Evolutionary conservation across 257 asterid genomes (phyloP).

Genomic region (Voacanga thouarsii): DNA sequence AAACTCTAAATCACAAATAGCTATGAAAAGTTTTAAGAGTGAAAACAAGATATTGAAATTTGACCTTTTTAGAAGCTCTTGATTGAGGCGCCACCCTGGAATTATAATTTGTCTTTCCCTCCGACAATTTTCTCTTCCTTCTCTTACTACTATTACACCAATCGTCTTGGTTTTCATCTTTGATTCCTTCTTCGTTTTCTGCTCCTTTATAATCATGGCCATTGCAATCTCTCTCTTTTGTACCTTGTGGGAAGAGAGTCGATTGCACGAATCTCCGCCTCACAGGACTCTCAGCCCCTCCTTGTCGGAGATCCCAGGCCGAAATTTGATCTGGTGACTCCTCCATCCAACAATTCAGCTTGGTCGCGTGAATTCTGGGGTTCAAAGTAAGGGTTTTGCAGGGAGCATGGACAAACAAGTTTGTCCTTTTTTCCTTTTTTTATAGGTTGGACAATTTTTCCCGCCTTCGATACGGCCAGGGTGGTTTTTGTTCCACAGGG

Average conservation of each 20-base stretch:
- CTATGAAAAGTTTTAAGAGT: background rate
- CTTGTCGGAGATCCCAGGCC: conserved; percentile 13
- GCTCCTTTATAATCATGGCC: conserved; percentile 15
- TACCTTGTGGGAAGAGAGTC: conserved; percentile 54
- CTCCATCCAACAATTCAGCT: conserved; percentile 12
- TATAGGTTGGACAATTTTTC: background rate
- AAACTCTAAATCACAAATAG: background rate
- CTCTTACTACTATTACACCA: conserved; percentile 33
- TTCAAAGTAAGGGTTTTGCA: conserved; percentile 12
- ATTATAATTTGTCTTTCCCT: conserved; percentile 33
- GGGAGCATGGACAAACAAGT: background rate
- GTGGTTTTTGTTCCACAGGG: too few relatives aligned
- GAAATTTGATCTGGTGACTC: conserved; percentile 9
- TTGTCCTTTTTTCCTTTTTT: background rate
- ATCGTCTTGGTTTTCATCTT: conserved; percentile 46
- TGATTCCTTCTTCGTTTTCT: conserved; percentile 21
- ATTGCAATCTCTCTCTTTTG: conserved; percentile 29
- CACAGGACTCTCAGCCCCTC: conserved; percentile 40
- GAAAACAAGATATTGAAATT: background rate
- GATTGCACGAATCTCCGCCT: conserved; percentile 69
- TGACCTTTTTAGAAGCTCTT: conserved; percentile 52
- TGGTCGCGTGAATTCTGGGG: background rate
- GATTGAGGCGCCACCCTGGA: conserved; percentile 28
- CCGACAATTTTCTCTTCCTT: conserved; percentile 28
- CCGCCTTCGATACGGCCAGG: background rate